These are phyloP conservation scores for Penicillium malachiteum DNA, from an alignment of 495 filamentous ascomycete species.

Conservation along the genomic window DNA sequence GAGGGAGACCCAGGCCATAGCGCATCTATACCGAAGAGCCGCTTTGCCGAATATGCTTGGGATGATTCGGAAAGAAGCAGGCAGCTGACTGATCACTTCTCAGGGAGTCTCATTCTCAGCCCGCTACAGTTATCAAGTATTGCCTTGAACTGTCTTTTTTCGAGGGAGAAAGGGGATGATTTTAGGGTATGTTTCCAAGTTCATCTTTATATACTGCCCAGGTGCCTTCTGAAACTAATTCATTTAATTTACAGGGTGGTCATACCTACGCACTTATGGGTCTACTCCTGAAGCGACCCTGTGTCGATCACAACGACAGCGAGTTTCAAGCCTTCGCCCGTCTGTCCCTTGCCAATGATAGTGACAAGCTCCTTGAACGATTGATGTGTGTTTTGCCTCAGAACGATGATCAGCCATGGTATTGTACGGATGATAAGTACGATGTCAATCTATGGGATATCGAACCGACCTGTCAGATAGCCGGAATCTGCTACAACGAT, in stretches of 20 bases:
- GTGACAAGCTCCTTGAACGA: neutral
- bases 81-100: neutral
- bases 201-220: too few species aligned
- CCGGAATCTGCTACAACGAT: neutral
- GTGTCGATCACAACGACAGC: neutral
- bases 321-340: neutral
- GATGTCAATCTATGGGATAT: neutral
- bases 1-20: neutral
- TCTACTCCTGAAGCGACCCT: neutral
- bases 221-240: neutral
- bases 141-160: neutral
- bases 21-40: neutral
- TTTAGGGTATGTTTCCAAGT: too few species aligned
- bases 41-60: neutral
- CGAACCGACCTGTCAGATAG: neutral
- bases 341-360: slow-evolving; percentile 1
- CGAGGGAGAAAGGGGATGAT: neutral
- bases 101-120: neutral
- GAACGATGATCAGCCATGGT: neutral
- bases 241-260: neutral
- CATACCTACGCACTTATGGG: neutral
- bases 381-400: neutral
- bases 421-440: neutral
- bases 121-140: neutral
- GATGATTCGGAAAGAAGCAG: neutral